Evolutionary conservation across 306 rosid species (phyloP), one percentile per base, ranked within the genome.

Genomic region (peach (Prunus persica)): DNA sequence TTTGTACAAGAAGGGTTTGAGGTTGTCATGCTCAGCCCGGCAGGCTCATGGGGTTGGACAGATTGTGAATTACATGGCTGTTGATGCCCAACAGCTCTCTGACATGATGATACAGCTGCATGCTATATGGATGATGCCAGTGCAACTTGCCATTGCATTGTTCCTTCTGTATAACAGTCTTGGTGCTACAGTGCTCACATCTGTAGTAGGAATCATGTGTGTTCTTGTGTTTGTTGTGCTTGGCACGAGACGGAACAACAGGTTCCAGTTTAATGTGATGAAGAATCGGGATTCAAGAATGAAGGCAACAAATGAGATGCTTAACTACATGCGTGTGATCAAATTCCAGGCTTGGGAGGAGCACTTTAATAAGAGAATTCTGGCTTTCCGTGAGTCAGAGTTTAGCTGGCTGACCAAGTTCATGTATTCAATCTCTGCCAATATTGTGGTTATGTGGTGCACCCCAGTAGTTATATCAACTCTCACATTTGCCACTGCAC

Each of bases 321-420:
- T 95, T 24, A 95, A 92, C 71, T 90, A 95, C 84, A 90, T 90
- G 97, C 87, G 98, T 3, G 98, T 92, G 73, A 95, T 95, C 73
- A 95, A 95, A 92, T 95, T 95, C 79, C 98, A 92, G 69, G 97
- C 98, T 11, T 95, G 98, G 98, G 98, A 95, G 72, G 89, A 95
- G 16, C 93, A 92, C 77, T 95, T 95, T 88, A 90, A 89, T 52
- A 77, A 79, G 76, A 92, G 97, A 54, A 83, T 95, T 50, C 80
- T 72, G 74, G 65, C 67, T 5, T 89, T 87, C 73, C 97, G 98
- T 1, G 69, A 66, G 43, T 84, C 84, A 0, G 98, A 95, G 76
- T 95, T 86, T 58, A 86, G 86, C 63, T 95, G 98, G 98, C 84
- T 95, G 46, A 43, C 90, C 67, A 95, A 87, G 90, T 95, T 95